Conservation (phyloP, 1,284 basidiomycete species). For the Gomphus bonarii region DNA sequence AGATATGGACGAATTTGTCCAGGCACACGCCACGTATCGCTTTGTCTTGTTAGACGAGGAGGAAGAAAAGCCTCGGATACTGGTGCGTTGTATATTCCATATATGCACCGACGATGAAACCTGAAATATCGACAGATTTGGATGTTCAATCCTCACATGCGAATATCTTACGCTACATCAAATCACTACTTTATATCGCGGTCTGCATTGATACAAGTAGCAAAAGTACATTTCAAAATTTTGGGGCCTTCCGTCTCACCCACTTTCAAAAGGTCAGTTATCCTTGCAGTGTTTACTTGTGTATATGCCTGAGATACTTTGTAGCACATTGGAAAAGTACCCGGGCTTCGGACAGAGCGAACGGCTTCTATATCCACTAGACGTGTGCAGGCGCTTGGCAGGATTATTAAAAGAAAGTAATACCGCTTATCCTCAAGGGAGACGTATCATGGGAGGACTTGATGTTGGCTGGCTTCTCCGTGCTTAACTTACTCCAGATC, state of each 20-base stretch:
- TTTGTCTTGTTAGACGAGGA: slow-evolving; percentile 81
- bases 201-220: slow-evolving; percentile 50
- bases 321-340: slow-evolving; percentile 50
- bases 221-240: slow-evolving; percentile 70
- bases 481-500: neutral
- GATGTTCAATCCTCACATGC: slow-evolving; percentile 83
- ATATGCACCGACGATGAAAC: neutral
- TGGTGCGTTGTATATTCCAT: slow-evolving; percentile 37
- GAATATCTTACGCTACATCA: slow-evolving; percentile 57
- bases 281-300: neutral
- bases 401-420: slow-evolving; percentile 64
- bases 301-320: neutral
- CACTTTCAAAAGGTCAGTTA: slow-evolving; percentile 48
- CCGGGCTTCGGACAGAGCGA: slow-evolving; percentile 80
- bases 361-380: slow-evolving; percentile 65
- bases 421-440: slow-evolving; percentile 55
- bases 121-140: slow-evolving; percentile 46
- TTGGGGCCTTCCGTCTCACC: slow-evolving; percentile 41
- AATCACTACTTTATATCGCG: slow-evolving; percentile 48
- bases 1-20: slow-evolving; percentile 80
- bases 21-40: slow-evolving; percentile 83
- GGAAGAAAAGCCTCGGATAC: slow-evolving; percentile 62
- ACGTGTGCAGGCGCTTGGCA: slow-evolving; percentile 58
- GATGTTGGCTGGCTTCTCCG: slow-evolving; percentile 67
- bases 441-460: slow-evolving; percentile 67